Base-by-base conservation (phyloP, 192 early-diverging fungal genomes). In the Chytriomyces sp. region DNA sequence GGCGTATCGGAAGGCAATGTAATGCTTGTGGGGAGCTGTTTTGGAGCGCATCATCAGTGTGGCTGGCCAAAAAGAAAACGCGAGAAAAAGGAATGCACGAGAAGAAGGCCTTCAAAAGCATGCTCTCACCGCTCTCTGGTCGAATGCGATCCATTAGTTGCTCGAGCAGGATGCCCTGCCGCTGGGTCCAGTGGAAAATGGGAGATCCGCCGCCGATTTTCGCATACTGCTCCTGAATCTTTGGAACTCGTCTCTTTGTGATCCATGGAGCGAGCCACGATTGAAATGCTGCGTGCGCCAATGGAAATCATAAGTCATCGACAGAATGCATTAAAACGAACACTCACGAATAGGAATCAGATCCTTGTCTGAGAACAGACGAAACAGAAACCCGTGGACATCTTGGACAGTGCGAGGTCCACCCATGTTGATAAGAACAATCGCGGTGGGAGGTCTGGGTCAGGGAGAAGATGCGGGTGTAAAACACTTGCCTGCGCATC, bases 191-290 rank as follows among this genome's bases (percentile, higher is more conserved):
- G 67, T 86, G 86, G 59, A 90, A 82, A 78, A 98, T 98, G 50
- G 97, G 97, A 9, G 94, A 95, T 35, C 97, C 97, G 16, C 95
- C 97, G 45, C 97, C 97, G 75, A 98, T 98, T 73, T 93, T 82
- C 43, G 84, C 90, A 81, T 98, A 98, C 77, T 98, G 95, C 23
- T 94, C 91, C 68, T 89, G 86, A 80, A 98, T 94, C 84, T 92
- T 89, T 47, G 93, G 91, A 18, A 93, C 92, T 43, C 97, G 89
- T 67, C 94, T 84, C 72, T 86, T 90, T 28, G 95, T 94, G 65
- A 98, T 96, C 59, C 83, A 89, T 43, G 88, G 89, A 0, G 94
- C 93, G 0, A 90, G 67, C 10, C 82, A 75, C 13, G 82, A 82
- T 83, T 98, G 97, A 28, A 94, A 80, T 1, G 97, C 35, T 35